Evolutionary conservation across 257 asterid genomes (phyloP).

Genomic region (Capsicum chinense): DNA sequence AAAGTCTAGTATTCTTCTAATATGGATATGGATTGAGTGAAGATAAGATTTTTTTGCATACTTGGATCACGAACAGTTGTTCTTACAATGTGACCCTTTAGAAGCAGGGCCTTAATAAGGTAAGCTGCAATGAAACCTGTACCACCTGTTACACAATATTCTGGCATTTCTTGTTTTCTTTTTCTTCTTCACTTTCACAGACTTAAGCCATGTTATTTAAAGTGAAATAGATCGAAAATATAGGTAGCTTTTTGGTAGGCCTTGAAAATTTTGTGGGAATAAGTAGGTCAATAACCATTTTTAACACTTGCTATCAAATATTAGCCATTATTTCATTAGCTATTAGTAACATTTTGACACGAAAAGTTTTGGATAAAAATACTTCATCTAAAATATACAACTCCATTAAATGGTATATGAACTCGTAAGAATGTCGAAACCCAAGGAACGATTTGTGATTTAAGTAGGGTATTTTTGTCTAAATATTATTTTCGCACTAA

Average conservation of each 20-base stretch:
- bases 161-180: constrained; percentile 34
- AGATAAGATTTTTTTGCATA: not conserved
- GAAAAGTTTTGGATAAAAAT: too few species aligned
- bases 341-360: too few species aligned
- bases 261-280: not conserved
- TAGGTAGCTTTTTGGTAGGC: constrained; percentile 4
- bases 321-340: too few species aligned
- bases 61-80: constrained; percentile 91
- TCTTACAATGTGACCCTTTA: constrained; percentile 68
- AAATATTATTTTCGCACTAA: too few species aligned
- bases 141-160: constrained; percentile 88
- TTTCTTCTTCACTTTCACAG: not conserved
- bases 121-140: constrained; percentile 88
- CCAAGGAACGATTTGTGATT: too few species aligned
- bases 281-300: not conserved
- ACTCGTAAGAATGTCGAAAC: too few species aligned
- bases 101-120: constrained; percentile 67
- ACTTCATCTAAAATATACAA: too few species aligned
- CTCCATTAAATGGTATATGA: too few species aligned
- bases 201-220: not conserved
- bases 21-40: not conserved
- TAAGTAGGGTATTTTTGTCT: too few species aligned
- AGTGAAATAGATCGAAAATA: not conserved
- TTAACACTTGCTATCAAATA: too few species aligned
- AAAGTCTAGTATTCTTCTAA: not conserved